Percentiles rank a stretch among this genome's conserved stretches.
Conservation (phyloP, 164 flowering plant species). For the Kalanchoe fedtschenkoi region DNA sequence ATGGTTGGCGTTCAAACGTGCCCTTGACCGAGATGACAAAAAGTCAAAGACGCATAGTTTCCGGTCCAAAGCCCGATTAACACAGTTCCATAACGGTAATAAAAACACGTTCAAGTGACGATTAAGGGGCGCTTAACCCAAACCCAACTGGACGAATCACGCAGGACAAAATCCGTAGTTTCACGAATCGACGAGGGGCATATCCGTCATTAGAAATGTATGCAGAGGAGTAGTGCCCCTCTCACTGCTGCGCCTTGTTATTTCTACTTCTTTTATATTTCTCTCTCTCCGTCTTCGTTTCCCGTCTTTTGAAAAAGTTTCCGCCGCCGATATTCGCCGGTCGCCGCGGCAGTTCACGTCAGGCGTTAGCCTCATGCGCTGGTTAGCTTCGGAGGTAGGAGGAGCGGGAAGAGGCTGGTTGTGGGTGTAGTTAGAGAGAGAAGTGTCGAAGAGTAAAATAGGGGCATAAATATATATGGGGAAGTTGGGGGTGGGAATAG, state of each 20-base stretch:
- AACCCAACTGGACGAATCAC: background rate
- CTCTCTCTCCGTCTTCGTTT: too few relatives aligned
- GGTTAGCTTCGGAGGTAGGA: background rate
- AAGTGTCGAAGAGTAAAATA: background rate
- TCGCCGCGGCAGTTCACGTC: background rate
- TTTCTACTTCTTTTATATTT: too few relatives aligned
- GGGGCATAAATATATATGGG: slow-evolving; percentile 32
- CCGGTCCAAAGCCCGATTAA: background rate
- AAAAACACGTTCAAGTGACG: background rate
- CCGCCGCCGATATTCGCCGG: slow-evolving; percentile 3
- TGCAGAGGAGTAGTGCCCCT: background rate
- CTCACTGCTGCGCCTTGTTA: background rate
- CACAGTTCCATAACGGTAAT: background rate
- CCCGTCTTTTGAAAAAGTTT: background rate
- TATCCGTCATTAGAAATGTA: background rate
- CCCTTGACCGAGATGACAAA: background rate
- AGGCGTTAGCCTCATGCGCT: background rate
- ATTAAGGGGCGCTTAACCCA: too few relatives aligned
- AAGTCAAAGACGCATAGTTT: background rate
- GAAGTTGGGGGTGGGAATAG: slow-evolving; percentile 46
- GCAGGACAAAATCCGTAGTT: background rate
- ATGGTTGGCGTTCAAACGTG: too few relatives aligned
- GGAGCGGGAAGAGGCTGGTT: too few relatives aligned
- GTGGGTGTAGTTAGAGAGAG: background rate
- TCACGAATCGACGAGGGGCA: background rate